Conservation (phyloP, 2,329 filamentous ascomycete genomes). For the Pseudocercospora fijiensis region DNA sequence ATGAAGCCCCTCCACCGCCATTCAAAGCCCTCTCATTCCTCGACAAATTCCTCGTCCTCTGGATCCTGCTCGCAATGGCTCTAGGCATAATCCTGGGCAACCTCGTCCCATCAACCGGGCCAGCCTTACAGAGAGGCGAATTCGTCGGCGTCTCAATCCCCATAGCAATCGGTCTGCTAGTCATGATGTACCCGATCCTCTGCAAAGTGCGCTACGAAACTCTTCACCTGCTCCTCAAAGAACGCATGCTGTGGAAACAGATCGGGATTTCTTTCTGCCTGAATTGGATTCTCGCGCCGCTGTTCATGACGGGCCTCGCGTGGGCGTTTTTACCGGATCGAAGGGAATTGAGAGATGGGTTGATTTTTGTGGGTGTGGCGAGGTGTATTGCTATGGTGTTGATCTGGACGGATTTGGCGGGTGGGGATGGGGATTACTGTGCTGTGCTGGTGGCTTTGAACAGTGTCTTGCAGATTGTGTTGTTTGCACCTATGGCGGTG, state of each 20-base stretch:
- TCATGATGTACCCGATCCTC: slow-evolving; percentile 94
- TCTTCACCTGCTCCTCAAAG: slow-evolving; percentile 64
- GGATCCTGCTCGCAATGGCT: slow-evolving; percentile 78
- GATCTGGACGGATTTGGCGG: slow-evolving; percentile 76
- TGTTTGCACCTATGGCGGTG: slow-evolving; percentile 48
- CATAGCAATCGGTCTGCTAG: slow-evolving; percentile 69
- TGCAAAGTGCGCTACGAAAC: slow-evolving; percentile 82
- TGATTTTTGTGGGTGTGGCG: slow-evolving; percentile 80
- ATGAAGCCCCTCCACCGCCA: slow-evolving; percentile 14
- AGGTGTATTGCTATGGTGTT: slow-evolving; percentile 86
- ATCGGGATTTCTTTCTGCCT: slow-evolving; percentile 72
- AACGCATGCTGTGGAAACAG: slow-evolving; percentile 70
- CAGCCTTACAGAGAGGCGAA: slow-evolving; percentile 65
- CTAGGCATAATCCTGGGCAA: slow-evolving; percentile 75
- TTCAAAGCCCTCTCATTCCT: slow-evolving; percentile 47
- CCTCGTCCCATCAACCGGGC: slow-evolving; percentile 63
- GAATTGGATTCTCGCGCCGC: slow-evolving; percentile 80
- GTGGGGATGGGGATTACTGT: slow-evolving; percentile 78
- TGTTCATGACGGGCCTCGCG: slow-evolving; percentile 74
- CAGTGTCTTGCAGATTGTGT: slow-evolving; percentile 50
- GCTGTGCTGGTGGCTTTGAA: slow-evolving; percentile 57
- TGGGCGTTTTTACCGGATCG: slow-evolving; percentile 61
- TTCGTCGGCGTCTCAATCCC: slow-evolving; percentile 71
- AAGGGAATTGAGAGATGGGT: slow-evolving; percentile 54
- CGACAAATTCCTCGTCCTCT: slow-evolving; percentile 49